Conservation (phyloP, 805 yeast species). For the Kockiozyma suomiensis region DNA sequence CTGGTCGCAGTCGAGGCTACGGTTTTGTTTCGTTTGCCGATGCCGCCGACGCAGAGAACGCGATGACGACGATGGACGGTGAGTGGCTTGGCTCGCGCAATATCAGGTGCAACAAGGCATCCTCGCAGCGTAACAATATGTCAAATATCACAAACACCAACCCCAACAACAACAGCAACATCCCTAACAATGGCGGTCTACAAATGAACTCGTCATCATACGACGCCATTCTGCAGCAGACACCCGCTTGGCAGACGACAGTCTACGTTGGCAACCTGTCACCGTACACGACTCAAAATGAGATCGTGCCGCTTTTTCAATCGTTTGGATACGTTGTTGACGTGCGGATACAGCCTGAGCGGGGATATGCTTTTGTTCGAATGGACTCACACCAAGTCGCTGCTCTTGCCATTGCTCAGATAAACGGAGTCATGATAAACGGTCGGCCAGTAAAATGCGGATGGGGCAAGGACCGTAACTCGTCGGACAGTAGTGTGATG, state of each 20-base stretch:
- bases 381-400: slow-evolving; percentile 87
- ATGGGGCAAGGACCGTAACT: slow-evolving; percentile 73
- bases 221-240: slow-evolving; percentile 71
- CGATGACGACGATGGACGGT: slow-evolving; percentile 75
- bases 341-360: slow-evolving; percentile 75
- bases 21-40: slow-evolving; percentile 81
- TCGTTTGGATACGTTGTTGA: slow-evolving; percentile 82
- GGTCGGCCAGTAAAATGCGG: slow-evolving; percentile 82
- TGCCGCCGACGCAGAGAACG: slow-evolving; percentile 70
- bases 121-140: slow-evolving; percentile 59
- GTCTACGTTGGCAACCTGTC: slow-evolving; percentile 86
- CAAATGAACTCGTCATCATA: slow-evolving; percentile 40
- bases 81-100: slow-evolving; percentile 70
- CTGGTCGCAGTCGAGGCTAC: slow-evolving; percentile 61
- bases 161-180: no score
- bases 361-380: slow-evolving; percentile 86
- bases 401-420: slow-evolving; percentile 80
- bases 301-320: slow-evolving; percentile 71
- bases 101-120: slow-evolving; percentile 87
- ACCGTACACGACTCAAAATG: slow-evolving; percentile 71
- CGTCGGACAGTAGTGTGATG: slow-evolving; percentile 15
- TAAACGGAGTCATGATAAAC: slow-evolving; percentile 63
- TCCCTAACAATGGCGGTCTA: slow-evolving; percentile 19
- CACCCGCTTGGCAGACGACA: slow-evolving; percentile 83
- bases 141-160: no score